phyloP scores from a whole-genome alignment of 768 basidiomycete species.

The Boletus bicolor region DNA sequence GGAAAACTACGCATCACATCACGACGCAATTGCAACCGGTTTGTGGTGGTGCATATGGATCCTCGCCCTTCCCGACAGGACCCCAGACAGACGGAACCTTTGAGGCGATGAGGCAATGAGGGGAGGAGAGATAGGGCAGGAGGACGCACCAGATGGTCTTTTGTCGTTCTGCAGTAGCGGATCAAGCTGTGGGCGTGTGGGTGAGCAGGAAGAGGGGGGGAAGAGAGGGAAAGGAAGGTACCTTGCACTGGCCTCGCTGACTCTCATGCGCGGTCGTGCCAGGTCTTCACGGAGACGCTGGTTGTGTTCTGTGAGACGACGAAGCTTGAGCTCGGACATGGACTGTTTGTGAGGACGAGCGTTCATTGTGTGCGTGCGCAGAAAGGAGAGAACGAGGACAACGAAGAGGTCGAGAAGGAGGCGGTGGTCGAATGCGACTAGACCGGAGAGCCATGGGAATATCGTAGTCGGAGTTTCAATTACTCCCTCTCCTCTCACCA shows the following conservation, averaged over 20 bases:
- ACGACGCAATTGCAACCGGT: slow-evolving; percentile 68
- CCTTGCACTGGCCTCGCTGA: slow-evolving; percentile 91
- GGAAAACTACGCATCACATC: slow-evolving; percentile 50
- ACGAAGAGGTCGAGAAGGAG: not conserved
- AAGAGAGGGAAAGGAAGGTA: slow-evolving; percentile 26
- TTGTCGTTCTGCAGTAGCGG: slow-evolving; percentile 90
- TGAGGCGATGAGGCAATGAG: slow-evolving; percentile 1
- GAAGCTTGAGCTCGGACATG: slow-evolving; percentile 97
- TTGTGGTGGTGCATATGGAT: slow-evolving; percentile 86
- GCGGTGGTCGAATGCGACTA: slow-evolving; percentile 10
- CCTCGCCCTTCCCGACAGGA: slow-evolving; percentile 81
- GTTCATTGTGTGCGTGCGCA: slow-evolving; percentile 48
- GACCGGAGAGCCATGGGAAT: slow-evolving; percentile 6
- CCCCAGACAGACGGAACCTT: slow-evolving; percentile 96
- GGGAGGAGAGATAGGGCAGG: not conserved
- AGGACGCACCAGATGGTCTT: slow-evolving; percentile 78
- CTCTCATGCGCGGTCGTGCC: slow-evolving; percentile 80
- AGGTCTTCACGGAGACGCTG: slow-evolving; percentile 88
- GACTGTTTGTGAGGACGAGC: slow-evolving; percentile 85
- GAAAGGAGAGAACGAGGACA: not conserved
- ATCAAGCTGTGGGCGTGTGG: slow-evolving; percentile 60
- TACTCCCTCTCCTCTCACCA: slow-evolving; percentile 1
- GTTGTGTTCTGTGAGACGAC: slow-evolving; percentile 91
- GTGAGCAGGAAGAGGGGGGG: not conserved
- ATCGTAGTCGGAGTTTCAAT: slow-evolving; percentile 21